phyloP scores from a whole-genome alignment of 768 basidiomycete species.

The Serendipita vermifera region DNA sequence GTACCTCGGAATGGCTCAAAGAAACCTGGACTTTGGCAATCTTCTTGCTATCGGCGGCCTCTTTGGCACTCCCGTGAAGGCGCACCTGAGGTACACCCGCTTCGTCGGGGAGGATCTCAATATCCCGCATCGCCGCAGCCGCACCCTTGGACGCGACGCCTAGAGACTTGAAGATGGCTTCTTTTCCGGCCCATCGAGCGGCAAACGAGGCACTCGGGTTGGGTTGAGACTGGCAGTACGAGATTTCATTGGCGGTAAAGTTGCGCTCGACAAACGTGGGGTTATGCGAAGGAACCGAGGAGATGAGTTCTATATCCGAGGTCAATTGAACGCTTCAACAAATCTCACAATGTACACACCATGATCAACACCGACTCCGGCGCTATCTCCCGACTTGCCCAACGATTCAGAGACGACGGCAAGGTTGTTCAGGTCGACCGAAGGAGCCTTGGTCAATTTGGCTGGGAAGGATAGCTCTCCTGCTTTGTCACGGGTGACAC shows the following conservation, averaged over 20 bases:
- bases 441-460: conserved; percentile 39
- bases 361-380: conserved; percentile 84
- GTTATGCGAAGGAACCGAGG: conserved; percentile 80
- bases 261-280: conserved; percentile 79
- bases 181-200: conserved; percentile 94
- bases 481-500: conserved; percentile 75
- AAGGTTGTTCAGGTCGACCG: conserved; percentile 52
- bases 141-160: conserved; percentile 85
- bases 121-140: conserved; percentile 90
- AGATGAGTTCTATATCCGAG: conserved; percentile 61
- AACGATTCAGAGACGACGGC: conserved; percentile 47
- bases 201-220: conserved; percentile 85
- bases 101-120: conserved; percentile 76
- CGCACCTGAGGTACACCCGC: conserved; percentile 67
- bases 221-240: conserved; percentile 78
- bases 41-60: conserved; percentile 56
- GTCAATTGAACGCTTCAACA: conserved; percentile 11
- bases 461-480: conserved; percentile 72
- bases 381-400: conserved; percentile 32
- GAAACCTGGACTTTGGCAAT: conserved; percentile 69
- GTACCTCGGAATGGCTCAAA: conserved; percentile 83
- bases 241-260: conserved; percentile 79
- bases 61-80: conserved; percentile 68
- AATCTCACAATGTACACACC: conserved; percentile 33
- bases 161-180: conserved; percentile 93